Evolutionary conservation across 345 rosid species (phyloP).

Genomic region (Leavenworthia alabamica): DNA sequence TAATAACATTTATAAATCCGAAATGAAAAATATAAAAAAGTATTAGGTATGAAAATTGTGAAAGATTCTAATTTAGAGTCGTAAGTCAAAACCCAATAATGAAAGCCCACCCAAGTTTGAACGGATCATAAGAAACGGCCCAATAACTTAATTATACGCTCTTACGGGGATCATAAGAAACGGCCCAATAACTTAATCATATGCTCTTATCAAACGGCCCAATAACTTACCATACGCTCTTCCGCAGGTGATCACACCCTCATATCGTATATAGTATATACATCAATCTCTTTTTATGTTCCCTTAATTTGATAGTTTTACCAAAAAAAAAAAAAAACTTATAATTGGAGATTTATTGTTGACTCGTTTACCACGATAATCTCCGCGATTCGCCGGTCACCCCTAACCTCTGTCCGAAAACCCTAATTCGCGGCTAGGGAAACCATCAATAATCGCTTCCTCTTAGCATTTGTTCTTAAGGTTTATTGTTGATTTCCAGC

Average conservation of each 20-base stretch:
- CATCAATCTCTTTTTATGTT: not conserved
- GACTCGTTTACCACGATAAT: conserved; percentile 6
- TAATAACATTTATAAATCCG: not conserved
- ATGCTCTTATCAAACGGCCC: conserved; percentile 18
- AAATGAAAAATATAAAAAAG: not conserved
- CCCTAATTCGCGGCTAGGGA: not conserved
- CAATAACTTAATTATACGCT: too few species aligned
- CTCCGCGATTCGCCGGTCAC: conserved; percentile 13
- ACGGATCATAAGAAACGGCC: conserved; percentile 2
- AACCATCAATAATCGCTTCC: not conserved
- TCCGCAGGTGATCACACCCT: not conserved
- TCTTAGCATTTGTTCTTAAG: not conserved
- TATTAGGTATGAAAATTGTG: not conserved
- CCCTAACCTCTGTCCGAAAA: not conserved
- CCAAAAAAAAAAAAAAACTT: not conserved
- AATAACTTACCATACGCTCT: not conserved
- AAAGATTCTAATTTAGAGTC: not conserved
- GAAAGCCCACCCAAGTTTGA: not conserved
- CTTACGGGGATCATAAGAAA: not conserved
- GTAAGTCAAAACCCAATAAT: not conserved
- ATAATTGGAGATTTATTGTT: conserved; percentile 20
- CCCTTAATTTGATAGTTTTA: not conserved
- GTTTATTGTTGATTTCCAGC: conserved; percentile 8
- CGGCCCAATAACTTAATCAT: conserved; percentile 8
- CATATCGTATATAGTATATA: not conserved